These are phyloP conservation scores for Knoxdaviesia capensis DNA, from an alignment of 2,329 filamentous ascomycete species.

Conservation along the genomic window DNA sequence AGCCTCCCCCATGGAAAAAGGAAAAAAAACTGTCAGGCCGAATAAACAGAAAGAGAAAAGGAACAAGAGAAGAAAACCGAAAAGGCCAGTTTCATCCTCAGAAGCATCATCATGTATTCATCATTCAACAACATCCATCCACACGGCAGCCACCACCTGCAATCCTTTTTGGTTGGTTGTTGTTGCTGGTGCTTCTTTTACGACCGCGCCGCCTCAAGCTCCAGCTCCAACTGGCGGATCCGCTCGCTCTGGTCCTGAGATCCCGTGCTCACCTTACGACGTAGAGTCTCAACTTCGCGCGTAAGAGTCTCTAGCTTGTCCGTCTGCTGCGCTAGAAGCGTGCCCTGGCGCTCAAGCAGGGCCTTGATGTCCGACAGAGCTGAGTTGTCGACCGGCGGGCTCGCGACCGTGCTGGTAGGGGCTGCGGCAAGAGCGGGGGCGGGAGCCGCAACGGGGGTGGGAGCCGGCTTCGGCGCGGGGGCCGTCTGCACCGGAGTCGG, in stretches of 20 bases:
- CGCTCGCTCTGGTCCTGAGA: constrained; percentile 45
- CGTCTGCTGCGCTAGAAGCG: constrained; percentile 57
- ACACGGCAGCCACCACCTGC: background rate
- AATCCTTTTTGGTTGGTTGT: too few relatives aligned
- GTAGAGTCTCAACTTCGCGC: constrained; percentile 59
- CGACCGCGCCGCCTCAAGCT: constrained; percentile 43
- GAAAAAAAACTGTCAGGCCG: too few relatives aligned
- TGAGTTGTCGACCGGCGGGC: constrained; percentile 27
- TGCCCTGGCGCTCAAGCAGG: constrained; percentile 56
- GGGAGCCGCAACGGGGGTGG: constrained; percentile 10
- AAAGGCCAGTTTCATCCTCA: too few relatives aligned
- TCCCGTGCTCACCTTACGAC: constrained; percentile 45
- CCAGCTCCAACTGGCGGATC: constrained; percentile 46
- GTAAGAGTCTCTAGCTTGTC: constrained; percentile 53
- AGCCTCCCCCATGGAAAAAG: too few relatives aligned
- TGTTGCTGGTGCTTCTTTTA: constrained; percentile 10
- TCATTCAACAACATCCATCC: background rate
- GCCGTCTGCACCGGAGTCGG: too few relatives aligned
- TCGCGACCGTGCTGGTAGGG: background rate
- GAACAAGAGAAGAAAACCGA: too few relatives aligned
- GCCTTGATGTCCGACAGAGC: constrained; percentile 60
- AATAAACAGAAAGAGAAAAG: too few relatives aligned
- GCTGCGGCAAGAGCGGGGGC: constrained; percentile 10
- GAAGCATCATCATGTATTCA: background rate
- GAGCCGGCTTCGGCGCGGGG: constrained; percentile 11